Base-by-base conservation (phyloP, 495 filamentous ascomycete species). In the Sphaerosporella brunnea region DNA sequence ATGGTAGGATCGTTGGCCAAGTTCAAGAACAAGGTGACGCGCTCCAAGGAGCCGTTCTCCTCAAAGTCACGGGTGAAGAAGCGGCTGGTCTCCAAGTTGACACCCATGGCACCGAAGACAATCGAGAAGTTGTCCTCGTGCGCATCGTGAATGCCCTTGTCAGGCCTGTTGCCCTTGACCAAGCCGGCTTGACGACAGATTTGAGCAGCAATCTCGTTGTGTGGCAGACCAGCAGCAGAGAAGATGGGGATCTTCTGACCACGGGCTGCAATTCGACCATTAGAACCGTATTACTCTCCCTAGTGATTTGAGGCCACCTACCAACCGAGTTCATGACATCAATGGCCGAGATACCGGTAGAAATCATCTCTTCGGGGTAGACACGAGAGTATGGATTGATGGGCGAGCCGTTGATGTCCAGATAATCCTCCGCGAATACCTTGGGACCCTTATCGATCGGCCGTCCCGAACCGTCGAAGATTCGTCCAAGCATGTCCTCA, bases 161-260 rank as follows among this genome's bases (percentile, higher is more conserved):
- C 93, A 11, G 73, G 75, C 16, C 35, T 8, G 19, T 72, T 64
- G 50, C 74, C 74, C 53, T 82, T 78, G 53, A 94, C 92, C 63
- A 99, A 66, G 65, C 88, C 73, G 52, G 92, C 92, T 66, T 99
- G 92, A 54, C 92, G 77, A 71, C 83, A 92, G 64, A 99, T 96
- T 65, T 92, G 84, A 37, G 92, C 92, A 45, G 92, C 92, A 56
- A 99, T 94, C 68, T 99, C 92, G 66, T 96, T 95, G 66, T 99
- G 92, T 4, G 92, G 92, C 45, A 99, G 72, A 85, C 92, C 92
- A 45, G 92, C 79, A 38, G 92, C 86, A 4, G 92, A 96, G 77
- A 99, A 99, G 61, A 99, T 99, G 47, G 92, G 92, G 53, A 99
- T 99, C 73, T 99, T 99, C 67, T 99, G 92, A 50, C 92, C 92